Evolutionary conservation across 1,284 basidiomycete species (phyloP).

Genomic region (Hemileccinum hortonii): DNA sequence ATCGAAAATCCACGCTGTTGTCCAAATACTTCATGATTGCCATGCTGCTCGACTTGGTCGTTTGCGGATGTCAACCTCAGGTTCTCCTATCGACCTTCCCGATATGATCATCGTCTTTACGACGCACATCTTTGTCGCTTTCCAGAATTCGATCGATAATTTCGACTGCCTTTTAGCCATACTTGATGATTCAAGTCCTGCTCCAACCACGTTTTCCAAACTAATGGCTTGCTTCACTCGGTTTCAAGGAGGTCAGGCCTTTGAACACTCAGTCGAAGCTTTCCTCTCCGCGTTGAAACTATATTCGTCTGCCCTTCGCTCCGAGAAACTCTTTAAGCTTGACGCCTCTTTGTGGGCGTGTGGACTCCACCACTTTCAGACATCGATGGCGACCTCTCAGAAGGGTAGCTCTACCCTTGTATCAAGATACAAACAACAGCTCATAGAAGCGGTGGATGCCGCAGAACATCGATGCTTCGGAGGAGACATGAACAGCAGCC

Average conservation of each 20-base stretch:
- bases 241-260: slow-evolving; percentile 9
- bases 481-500: slow-evolving; percentile 16
- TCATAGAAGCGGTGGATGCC: slow-evolving; percentile 49
- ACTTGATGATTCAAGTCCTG: slow-evolving; percentile 28
- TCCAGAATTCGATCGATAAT: slow-evolving; percentile 8
- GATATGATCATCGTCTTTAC: slow-evolving; percentile 35
- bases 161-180: slow-evolving; percentile 19
- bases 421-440: slow-evolving; percentile 35
- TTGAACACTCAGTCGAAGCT: slow-evolving; percentile 16
- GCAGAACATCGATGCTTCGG: slow-evolving; percentile 49
- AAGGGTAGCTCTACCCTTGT: slow-evolving; percentile 24
- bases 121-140: slow-evolving; percentile 28
- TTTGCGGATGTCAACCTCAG: slow-evolving; percentile 10
- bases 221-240: slow-evolving; percentile 22
- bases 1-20: slow-evolving; percentile 10
- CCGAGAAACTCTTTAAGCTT: slow-evolving; percentile 37
- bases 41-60: slow-evolving; percentile 14
- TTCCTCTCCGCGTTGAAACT: slow-evolving; percentile 29
- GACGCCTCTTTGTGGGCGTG: slow-evolving; percentile 57
- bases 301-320: slow-evolving; percentile 38
- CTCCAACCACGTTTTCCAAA: slow-evolving; percentile 35
- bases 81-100: slow-evolving; percentile 18
- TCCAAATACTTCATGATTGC: slow-evolving; percentile 25
- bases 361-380: slow-evolving; percentile 49
- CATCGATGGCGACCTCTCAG: slow-evolving; percentile 17